These are phyloP conservation scores for Penicillium palitans DNA, from an alignment of 2,329 filamentous ascomycete species.

Conservation along the genomic window DNA sequence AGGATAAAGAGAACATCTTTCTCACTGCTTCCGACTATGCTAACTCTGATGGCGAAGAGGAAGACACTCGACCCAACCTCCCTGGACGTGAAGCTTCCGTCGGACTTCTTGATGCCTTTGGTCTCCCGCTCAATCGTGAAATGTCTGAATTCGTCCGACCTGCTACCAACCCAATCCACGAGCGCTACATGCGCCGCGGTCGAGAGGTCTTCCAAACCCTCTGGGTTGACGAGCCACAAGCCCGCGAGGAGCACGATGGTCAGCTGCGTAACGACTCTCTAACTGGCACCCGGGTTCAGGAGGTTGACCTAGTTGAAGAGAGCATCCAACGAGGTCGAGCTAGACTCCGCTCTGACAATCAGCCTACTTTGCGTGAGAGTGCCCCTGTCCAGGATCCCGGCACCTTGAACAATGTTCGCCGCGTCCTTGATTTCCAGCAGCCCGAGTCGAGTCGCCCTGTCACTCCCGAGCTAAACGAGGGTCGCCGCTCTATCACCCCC, in stretches of 20 bases:
- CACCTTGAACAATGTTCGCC: not conserved
- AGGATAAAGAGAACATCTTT: not conserved
- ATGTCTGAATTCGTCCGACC: not conserved
- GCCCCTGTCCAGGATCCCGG: not conserved
- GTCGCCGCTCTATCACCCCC: too few species aligned
- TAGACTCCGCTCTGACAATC: not conserved
- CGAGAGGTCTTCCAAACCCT: not conserved
- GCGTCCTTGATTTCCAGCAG: not conserved
- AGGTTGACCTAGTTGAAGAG: not conserved
- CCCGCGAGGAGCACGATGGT: not conserved
- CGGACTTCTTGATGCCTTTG: not conserved
- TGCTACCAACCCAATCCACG: not conserved
- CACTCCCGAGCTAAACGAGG: not conserved
- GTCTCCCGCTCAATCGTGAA: not conserved
- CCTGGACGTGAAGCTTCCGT: not conserved
- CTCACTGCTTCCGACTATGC: not conserved
- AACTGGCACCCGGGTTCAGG: not conserved
- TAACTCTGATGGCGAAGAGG: not conserved
- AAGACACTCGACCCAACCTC: not conserved
- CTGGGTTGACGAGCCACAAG: not conserved
- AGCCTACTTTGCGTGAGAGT: not conserved
- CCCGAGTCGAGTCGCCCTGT: not conserved
- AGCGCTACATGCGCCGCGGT: not conserved
- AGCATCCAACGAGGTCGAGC: not conserved
- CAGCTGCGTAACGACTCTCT: not conserved